Base-by-base conservation (phyloP, 805 yeast species). In the Diddensiella transvaalensis region DNA sequence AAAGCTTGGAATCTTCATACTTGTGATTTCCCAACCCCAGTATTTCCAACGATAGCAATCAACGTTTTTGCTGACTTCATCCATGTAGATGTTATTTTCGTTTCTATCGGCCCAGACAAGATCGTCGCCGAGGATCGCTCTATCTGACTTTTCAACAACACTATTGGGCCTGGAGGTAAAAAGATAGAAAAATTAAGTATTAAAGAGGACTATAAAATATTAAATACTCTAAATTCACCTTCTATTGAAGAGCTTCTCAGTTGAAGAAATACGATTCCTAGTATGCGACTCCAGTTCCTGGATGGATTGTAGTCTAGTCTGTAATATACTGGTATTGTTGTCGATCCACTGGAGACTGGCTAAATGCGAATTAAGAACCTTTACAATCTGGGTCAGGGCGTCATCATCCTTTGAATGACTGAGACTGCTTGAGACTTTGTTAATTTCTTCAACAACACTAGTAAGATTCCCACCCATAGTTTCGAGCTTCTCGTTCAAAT, bases 11-110 rank as follows among this genome's bases (percentile, higher is more conserved):
- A 21, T 4, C 8, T 3, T n/a, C 36, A 58, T 59, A 79, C 75
- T 57, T 87, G 88, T 0, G 97, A 90, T 62, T 91, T 91, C 0
- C 99, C 99, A 10, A 89, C 97, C 0, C 98, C 99, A 0, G 99
- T 91, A 30, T 96, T 90, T 0, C 99, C 99, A 2, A 86, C 85
- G 15, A 87, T 77, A 13, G 87, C 80, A 22, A 85, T 74, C 3
- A 87, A 64, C 47, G 71, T 73, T 49, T 59, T 62, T 8, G 38
- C 38, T 8, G 21, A 35, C 15, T 35, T 35, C 38, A 35, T 35
- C 18, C 8, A 26, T 26, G 11, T 8, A 26, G n/a, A n/a, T n/a
- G n/a, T n/a, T n/a, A n/a, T n/a, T n/a, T n/a, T n/a, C n/a, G n/a
- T n/a, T n/a, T n/a, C n/a, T n/a, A n/a, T n/a, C n/a, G n/a, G n/a